These are phyloP conservation scores for Neoboletus subvelutipes DNA, from an alignment of 768 basidiomycete genomes.

Conservation along the genomic window DNA sequence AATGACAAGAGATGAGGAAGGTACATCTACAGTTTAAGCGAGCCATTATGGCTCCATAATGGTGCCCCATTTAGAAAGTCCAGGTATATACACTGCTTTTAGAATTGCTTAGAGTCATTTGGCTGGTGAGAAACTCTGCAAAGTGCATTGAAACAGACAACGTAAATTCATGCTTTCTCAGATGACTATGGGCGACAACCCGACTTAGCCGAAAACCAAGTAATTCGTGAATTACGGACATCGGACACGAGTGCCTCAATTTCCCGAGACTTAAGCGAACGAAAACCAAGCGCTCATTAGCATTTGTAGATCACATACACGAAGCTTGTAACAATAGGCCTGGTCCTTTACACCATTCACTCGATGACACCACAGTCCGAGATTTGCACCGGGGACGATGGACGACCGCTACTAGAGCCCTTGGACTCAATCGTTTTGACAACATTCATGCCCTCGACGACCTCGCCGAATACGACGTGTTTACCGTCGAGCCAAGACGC, in stretches of 20 bases:
- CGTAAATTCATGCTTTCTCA: too few relatives aligned
- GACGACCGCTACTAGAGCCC: slow-evolving; percentile 27
- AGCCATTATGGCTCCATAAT: too few relatives aligned
- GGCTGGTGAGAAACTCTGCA: too few relatives aligned
- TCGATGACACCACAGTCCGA: slow-evolving; percentile 50
- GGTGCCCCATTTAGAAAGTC: too few relatives aligned
- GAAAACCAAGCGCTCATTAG: slow-evolving; percentile 7
- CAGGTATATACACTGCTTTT: too few relatives aligned
- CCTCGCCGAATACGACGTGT: slow-evolving; percentile 50
- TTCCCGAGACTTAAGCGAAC: background rate
- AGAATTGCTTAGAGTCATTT: too few relatives aligned
- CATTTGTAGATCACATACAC: slow-evolving; percentile 1
- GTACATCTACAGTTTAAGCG: too few relatives aligned
- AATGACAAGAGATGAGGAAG: too few relatives aligned
- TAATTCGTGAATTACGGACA: too few relatives aligned
- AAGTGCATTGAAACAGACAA: too few relatives aligned
- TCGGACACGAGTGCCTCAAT: background rate
- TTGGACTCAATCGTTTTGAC: slow-evolving; percentile 41
- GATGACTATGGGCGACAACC: too few relatives aligned
- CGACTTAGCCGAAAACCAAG: too few relatives aligned
- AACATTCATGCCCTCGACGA: slow-evolving; percentile 43
- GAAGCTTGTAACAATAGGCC: background rate
- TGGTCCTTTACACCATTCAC: slow-evolving; percentile 10
- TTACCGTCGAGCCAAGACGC: slow-evolving; percentile 59
- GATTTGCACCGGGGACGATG: slow-evolving; percentile 49